These are phyloP conservation scores for Bocquillonia castaneifolia DNA, from an alignment of 441 rosid genomes.

Conservation along the genomic window DNA sequence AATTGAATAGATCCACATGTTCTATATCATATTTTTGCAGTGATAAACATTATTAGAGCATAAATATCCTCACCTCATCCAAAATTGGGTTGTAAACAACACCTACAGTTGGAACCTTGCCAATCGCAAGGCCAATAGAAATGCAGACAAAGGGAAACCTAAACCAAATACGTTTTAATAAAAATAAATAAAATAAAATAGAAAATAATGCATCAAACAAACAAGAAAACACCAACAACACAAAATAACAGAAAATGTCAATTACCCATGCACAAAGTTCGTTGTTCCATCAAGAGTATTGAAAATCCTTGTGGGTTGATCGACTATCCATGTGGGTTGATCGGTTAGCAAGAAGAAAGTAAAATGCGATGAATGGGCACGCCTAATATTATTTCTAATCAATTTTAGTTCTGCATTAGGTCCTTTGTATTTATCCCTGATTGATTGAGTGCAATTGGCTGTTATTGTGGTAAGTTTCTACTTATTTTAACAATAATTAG, in stretches of 20 bases:
- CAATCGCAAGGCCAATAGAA: slow-evolving; percentile 86
- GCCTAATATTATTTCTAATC: too few relatives aligned
- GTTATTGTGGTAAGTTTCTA: too few relatives aligned
- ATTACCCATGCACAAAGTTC: slow-evolving; percentile 92
- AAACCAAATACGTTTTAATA: slow-evolving; percentile 16
- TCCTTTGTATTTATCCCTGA: too few relatives aligned
- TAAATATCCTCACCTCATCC: slow-evolving; percentile 60
- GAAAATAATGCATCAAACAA: slow-evolving; percentile 4
- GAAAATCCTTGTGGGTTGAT: slow-evolving; percentile 96
- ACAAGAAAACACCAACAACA: slow-evolving; percentile 7
- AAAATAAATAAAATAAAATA: slow-evolving; percentile 4
- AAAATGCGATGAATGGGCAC: too few relatives aligned
- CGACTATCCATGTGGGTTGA: slow-evolving; percentile 96
- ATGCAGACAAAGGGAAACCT: slow-evolving; percentile 89
- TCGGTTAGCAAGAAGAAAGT: too few relatives aligned
- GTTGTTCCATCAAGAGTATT: slow-evolving; percentile 99
- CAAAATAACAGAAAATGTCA: slow-evolving; percentile 8
- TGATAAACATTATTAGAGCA: background rate
- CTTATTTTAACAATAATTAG: too few relatives aligned
- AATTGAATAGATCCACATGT: background rate
- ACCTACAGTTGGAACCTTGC: slow-evolving; percentile 72
- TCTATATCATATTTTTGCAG: background rate
- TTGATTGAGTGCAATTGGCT: too few relatives aligned
- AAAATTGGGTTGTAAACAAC: slow-evolving; percentile 90
- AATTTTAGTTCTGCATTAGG: too few relatives aligned